A percentile compares a stretch with the other conserved stretches of the same genome.
Conservation (phyloP, 345 rosid genomes). For the Alliaria petiolata region DNA sequence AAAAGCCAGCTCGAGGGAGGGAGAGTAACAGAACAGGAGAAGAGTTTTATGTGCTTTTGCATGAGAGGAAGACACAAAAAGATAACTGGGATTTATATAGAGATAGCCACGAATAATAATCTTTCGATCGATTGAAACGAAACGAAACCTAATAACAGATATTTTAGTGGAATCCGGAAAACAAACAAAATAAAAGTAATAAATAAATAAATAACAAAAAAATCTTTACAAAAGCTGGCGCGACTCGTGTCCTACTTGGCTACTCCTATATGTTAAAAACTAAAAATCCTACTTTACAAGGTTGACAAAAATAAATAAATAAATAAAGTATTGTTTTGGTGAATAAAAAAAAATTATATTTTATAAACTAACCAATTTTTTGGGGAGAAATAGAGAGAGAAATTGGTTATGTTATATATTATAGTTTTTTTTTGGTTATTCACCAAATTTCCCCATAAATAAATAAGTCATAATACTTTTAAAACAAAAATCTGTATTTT, state of each 20-base stretch:
- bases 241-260: slow-evolving; percentile 29
- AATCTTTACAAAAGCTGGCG: neutral
- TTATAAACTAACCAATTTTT: too few species aligned
- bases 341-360: too few species aligned
- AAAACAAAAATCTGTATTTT: too few species aligned
- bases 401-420: too few species aligned
- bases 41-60: slow-evolving; percentile 16
- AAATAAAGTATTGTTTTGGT: too few species aligned
- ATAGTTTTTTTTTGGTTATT: too few species aligned
- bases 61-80: slow-evolving; percentile 7
- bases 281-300: neutral
- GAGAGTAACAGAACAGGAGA: neutral
- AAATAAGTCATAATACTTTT: too few species aligned
- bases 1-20: slow-evolving; percentile 14
- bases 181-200: neutral
- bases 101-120: too few species aligned
- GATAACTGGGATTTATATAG: neutral
- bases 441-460: too few species aligned
- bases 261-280: neutral
- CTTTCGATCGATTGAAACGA: neutral
- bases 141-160: slow-evolving; percentile 13
- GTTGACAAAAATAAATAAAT: slow-evolving; percentile 2
- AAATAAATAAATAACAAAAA: neutral
- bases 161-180: slow-evolving; percentile 1
- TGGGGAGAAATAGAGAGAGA: too few species aligned